A percentile compares a stretch with the other conserved stretches of the same genome.
Conservation (phyloP, 768 basidiomycete species). For the Lactifluus subvellereus region DNA sequence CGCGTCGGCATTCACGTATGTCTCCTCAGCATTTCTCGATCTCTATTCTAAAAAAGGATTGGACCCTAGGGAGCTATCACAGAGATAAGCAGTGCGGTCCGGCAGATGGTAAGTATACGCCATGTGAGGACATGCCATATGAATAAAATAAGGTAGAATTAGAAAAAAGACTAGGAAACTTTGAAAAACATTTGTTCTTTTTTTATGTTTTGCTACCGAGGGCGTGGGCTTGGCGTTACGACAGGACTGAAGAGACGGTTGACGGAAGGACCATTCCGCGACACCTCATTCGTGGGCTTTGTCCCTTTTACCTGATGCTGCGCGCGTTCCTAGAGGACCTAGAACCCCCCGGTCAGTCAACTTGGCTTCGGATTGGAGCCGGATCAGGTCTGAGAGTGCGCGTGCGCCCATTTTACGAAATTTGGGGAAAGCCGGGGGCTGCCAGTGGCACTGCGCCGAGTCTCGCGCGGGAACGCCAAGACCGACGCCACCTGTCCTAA, state of each 20-base stretch:
- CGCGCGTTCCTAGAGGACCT: neutral
- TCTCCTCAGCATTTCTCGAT: slow-evolving; percentile 13
- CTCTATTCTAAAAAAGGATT: neutral
- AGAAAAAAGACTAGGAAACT: slow-evolving; percentile 26
- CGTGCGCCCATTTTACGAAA: too few species aligned
- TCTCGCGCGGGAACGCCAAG: too few species aligned
- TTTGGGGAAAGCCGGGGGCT: too few species aligned
- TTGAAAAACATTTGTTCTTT: slow-evolving; percentile 7
- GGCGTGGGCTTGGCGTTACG: neutral
- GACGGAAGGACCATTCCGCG: neutral
- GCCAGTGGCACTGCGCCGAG: too few species aligned
- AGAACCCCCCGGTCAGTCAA: neutral
- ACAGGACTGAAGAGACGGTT: neutral
- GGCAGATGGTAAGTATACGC: neutral
- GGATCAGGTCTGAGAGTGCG: neutral
- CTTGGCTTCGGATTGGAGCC: neutral
- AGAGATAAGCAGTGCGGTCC: slow-evolving; percentile 3
- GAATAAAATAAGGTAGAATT: slow-evolving; percentile 23
- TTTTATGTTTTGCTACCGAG: neutral
- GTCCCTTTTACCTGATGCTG: neutral
- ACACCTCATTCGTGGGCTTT: neutral
- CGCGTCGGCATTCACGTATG: slow-evolving; percentile 77
- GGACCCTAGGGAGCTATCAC: slow-evolving; percentile 21
- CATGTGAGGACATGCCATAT: neutral
- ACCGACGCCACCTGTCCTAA: too few species aligned